Conservation (phyloP, 306 rosid species). For the Acacia confusa region DNA sequence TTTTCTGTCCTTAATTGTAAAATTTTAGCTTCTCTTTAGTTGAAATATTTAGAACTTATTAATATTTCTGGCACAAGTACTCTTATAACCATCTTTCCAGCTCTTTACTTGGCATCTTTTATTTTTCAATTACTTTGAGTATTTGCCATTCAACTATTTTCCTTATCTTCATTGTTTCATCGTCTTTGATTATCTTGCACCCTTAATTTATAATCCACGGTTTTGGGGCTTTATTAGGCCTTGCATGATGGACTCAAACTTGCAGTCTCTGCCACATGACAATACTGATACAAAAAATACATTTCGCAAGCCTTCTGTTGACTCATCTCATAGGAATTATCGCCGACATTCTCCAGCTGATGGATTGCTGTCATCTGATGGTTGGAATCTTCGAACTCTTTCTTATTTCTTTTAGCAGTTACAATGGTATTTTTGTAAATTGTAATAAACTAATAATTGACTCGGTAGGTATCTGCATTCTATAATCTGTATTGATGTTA, state of each 20-base stretch:
- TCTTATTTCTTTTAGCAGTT: conserved; percentile 18
- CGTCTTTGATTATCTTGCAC: conserved; percentile 8
- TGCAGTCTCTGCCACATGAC: conserved; percentile 31
- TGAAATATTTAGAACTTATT: background rate
- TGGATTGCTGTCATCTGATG: conserved; percentile 67
- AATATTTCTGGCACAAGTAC: background rate
- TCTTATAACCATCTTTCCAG: background rate
- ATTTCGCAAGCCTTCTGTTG: conserved; percentile 74
- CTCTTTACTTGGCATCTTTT: background rate
- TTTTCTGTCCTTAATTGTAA: background rate
- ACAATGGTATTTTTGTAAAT: conserved; percentile 15
- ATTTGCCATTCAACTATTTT: background rate
- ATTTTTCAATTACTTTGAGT: background rate
- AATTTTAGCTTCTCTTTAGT: background rate
- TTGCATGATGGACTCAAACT: conserved; percentile 57
- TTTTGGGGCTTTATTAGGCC: conserved; percentile 33
- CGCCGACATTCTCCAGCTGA: conserved; percentile 73
- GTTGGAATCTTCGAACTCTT: conserved; percentile 49
- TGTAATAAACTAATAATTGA: background rate
- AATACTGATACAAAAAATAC: conserved; percentile 49
- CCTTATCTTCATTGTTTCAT: background rate
- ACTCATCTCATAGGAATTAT: conserved; percentile 69
- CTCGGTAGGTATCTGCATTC: conserved; percentile 1
- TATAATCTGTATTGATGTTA: background rate
- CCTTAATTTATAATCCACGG: background rate